Percentiles rank a stretch among this genome's conserved stretches.
These are phyloP conservation scores for Marasmius sp. DNA, from an alignment of 1,284 basidiomycete genomes.

Conservation along the genomic window DNA sequence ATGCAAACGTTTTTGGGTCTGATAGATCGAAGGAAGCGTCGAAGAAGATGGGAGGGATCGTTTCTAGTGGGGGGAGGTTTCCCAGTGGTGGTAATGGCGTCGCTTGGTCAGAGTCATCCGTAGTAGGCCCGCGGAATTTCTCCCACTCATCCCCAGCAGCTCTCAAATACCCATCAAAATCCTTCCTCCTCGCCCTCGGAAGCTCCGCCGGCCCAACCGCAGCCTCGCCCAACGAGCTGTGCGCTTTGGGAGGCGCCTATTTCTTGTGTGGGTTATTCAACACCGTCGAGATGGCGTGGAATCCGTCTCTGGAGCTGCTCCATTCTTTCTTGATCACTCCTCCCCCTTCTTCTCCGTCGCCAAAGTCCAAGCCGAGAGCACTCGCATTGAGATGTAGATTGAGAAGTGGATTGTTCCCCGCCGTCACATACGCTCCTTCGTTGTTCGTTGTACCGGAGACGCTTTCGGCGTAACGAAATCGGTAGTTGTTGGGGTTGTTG, in stretches of 20 bases:
- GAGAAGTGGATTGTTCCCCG: too few species aligned
- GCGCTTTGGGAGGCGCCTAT: conserved; percentile 83
- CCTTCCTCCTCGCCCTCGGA: conserved; percentile 78
- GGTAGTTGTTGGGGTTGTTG: too few species aligned
- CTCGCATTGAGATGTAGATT: too few species aligned
- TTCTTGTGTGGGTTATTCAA: conserved; percentile 85
- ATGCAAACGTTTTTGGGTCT: conserved; percentile 86
- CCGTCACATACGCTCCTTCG: too few species aligned
- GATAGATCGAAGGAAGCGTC: conserved; percentile 76
- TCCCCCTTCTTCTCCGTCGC: too few species aligned
- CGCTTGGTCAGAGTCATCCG: conserved; percentile 9
- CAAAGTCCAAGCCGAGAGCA: too few species aligned
- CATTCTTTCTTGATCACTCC: too few species aligned
- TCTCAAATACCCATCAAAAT: conserved; percentile 87
- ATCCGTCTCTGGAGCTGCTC: background rate
- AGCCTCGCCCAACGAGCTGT: conserved; percentile 78
- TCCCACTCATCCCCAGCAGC: conserved; percentile 81
- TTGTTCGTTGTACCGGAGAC: too few species aligned
- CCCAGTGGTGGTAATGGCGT: conserved; percentile 27
- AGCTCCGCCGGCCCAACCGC: conserved; percentile 69
- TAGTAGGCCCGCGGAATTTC: conserved; percentile 46
- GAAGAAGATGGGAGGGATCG: conserved; percentile 85
- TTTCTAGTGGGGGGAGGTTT: conserved; percentile 68
- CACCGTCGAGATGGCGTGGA: conserved; percentile 68
- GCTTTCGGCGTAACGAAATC: too few species aligned